Conservation (phyloP, 768 basidiomycete species). For the Panaeolus papilionaceus region DNA sequence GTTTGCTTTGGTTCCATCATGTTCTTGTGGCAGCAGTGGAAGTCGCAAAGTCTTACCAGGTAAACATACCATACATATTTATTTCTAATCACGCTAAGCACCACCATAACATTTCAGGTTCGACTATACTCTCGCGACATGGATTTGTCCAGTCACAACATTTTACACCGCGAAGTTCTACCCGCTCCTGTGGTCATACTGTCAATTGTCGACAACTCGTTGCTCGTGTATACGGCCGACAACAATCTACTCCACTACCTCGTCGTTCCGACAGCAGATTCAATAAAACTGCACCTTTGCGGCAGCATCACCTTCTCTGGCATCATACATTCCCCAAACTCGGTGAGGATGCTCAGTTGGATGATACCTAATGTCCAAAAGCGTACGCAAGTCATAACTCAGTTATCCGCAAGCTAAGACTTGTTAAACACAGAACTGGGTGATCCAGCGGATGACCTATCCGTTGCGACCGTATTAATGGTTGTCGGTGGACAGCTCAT, state of each 20-base stretch:
- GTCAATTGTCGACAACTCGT: conserved; percentile 92
- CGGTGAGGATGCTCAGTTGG: conserved; percentile 95
- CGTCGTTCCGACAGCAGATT: conserved; percentile 82
- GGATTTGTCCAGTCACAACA: conserved; percentile 82
- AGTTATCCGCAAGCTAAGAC: conserved; percentile 17
- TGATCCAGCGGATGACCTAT: conserved; percentile 90
- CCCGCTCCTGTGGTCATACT: conserved; percentile 82
- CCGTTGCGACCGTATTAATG: conserved; percentile 95
- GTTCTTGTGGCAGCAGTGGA: conserved; percentile 93
- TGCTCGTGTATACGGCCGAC: conserved; percentile 93
- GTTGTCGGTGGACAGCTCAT: conserved; percentile 93
- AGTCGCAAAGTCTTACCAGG: conserved; percentile 79
- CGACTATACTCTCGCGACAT: conserved; percentile 94
- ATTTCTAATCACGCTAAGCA: conserved; percentile 7
- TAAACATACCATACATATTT: conserved; percentile 29
- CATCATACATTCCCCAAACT: conserved; percentile 81
- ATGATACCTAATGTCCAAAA: conserved; percentile 94
- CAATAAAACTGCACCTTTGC: conserved; percentile 87
- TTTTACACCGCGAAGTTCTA: conserved; percentile 82
- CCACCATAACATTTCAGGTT: conserved; percentile 55
- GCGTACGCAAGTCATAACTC: conserved; percentile 55
- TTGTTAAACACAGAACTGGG: conserved; percentile 73
- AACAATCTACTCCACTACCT: conserved; percentile 94
- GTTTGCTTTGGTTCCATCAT: conserved; percentile 96
- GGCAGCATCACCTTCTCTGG: conserved; percentile 95